A percentile compares a stretch with the other conserved stretches of the same genome.
Conservation (phyloP, 1,284 basidiomycete species). For the Fomitopsis pinicola region DNA sequence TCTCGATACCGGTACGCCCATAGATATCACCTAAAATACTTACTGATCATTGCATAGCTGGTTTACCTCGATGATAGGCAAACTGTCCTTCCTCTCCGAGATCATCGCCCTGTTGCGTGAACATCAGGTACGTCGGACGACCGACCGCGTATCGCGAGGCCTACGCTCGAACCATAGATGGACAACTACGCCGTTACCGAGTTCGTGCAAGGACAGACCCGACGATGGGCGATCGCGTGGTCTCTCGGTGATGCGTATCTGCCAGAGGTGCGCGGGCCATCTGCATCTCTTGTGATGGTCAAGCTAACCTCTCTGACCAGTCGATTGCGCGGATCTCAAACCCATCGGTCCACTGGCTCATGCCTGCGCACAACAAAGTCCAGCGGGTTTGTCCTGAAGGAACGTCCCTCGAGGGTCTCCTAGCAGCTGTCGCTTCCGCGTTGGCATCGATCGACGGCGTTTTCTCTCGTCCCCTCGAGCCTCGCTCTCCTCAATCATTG, state of each 20-base stretch:
- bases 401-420: constrained; percentile 14
- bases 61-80: constrained; percentile 93
- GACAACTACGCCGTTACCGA: constrained; percentile 83
- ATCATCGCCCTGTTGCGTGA: constrained; percentile 57
- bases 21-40: neutral
- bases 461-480: constrained; percentile 2
- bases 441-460: constrained; percentile 34
- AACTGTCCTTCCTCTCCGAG: constrained; percentile 65
- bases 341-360: constrained; percentile 37
- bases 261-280: constrained; percentile 61
- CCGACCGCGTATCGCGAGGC: neutral
- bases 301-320: constrained; percentile 27
- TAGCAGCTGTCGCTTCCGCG: constrained; percentile 22
- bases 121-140: constrained; percentile 37
- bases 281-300: constrained; percentile 2
- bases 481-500: constrained; percentile 1
- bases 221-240: constrained; percentile 90
- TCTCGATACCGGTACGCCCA: constrained; percentile 45
- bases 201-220: constrained; percentile 81
- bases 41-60: constrained; percentile 45
- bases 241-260: constrained; percentile 61
- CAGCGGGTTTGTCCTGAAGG: constrained; percentile 31
- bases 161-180: constrained; percentile 43
- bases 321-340: constrained; percentile 43
- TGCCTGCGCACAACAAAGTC: constrained; percentile 55